Conservation (phyloP, 2,329 filamentous ascomycete genomes). For the Phaeosphaeriaceae sp. region DNA sequence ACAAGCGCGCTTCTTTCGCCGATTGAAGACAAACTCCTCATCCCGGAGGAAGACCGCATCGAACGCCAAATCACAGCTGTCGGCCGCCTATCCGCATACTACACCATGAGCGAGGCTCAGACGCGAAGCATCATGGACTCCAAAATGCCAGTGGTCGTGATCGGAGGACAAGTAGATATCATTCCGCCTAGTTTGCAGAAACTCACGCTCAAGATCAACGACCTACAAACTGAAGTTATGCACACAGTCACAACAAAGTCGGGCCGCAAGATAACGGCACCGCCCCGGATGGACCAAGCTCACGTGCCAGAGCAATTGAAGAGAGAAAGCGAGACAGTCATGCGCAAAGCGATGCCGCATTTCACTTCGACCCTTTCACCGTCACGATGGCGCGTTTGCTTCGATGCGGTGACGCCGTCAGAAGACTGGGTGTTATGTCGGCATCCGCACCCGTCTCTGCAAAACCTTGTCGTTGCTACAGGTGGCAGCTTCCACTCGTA, state of each 20-base stretch:
- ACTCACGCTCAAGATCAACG: constrained; percentile 66
- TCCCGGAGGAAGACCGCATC: constrained; percentile 55
- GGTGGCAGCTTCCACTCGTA: constrained; percentile 69
- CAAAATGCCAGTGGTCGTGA: constrained; percentile 62
- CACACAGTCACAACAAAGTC: constrained; percentile 59
- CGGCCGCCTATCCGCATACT: constrained; percentile 66
- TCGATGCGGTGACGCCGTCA: constrained; percentile 67
- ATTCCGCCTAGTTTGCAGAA: constrained; percentile 58
- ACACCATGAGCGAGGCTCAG: constrained; percentile 59
- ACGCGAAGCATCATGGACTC: constrained; percentile 51
- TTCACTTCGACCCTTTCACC: constrained; percentile 43
- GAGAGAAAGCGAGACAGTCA: constrained; percentile 47
- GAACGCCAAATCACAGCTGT: constrained; percentile 64
- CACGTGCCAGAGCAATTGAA: constrained; percentile 52
- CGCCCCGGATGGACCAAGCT: constrained; percentile 55
- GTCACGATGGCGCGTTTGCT: constrained; percentile 59
- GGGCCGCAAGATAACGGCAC: constrained; percentile 61
- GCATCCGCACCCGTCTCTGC: constrained; percentile 57
- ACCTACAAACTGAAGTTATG: constrained; percentile 62
- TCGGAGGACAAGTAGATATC: constrained; percentile 55
- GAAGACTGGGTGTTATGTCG: constrained; percentile 67
- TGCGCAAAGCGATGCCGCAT: constrained; percentile 36
- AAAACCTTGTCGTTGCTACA: constrained; percentile 66
- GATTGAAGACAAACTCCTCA: constrained; percentile 51
- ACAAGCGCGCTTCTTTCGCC: constrained; percentile 62